Base-by-base conservation (phyloP, 805 yeast genomes). In the Barnettozyma pratensis region DNA sequence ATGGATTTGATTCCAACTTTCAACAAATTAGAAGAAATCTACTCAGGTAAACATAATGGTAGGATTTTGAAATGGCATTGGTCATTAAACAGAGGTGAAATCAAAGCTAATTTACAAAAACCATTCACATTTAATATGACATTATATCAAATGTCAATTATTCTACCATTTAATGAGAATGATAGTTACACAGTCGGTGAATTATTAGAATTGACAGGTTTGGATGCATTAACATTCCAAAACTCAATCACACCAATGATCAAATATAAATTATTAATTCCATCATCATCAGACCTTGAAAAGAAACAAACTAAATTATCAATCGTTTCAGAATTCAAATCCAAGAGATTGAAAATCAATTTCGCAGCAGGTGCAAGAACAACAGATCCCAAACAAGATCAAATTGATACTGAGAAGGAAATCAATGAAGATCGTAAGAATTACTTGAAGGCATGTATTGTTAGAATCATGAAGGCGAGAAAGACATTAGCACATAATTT, bases 391-490 rank as follows among this genome's bases (percentile, higher is more conserved):
- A 79, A 76, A 56, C 85, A 76, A 53, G 96, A 88, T 56, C 73
- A 77, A 34, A 88, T 81, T 35, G 89, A 85, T 49, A 77, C 90
- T 3, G 84, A 80, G 55, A 83, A 80, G 64, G 96, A 90, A 61
- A 81, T 92, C 43, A 89, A 84, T 59, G 94, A 89, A 60, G 90
- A 90, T 52, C 79, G 97, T 63, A 85, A 85, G 68, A 81, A 86
- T 62, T 84, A 83, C 69, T 73, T 94, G 58, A 87, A 89, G 62
- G 97, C 98, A 2, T 87, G 96, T 61, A 89, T 94, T 68, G 98
- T 92, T 37, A 79, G 99, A 60, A 87, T 92, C 62, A 94, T 92
- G 98, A 92, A 92, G 71, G 91, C 97, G 1, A 78, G 97, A 62
- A 87, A 90, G 65, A 75, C 74, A 40, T 72, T 88, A 58, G 80